Conservation (phyloP, 139 green algal species). For the Chlorella sorokiniana region DNA sequence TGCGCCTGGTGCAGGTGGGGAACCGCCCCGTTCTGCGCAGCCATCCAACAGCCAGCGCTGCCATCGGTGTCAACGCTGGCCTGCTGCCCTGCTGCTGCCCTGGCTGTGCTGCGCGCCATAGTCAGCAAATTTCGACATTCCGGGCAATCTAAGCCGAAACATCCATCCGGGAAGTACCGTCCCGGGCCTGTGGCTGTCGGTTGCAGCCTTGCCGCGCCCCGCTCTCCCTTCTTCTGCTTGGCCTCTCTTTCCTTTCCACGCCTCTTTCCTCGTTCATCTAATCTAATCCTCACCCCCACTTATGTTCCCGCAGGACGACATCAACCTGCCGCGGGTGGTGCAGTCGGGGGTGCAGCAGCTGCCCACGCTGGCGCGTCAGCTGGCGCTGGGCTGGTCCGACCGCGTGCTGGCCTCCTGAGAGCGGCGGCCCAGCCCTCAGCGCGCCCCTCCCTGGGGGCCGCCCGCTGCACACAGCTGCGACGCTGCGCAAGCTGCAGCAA, state of each 20-base stretch:
- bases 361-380: constrained; percentile 54
- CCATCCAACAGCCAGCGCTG: background rate
- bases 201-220: too few relatives aligned
- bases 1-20: constrained; percentile 57
- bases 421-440: background rate
- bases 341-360: constrained; percentile 41
- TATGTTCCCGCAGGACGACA: constrained; percentile 31
- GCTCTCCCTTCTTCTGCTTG: too few relatives aligned
- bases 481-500: too few relatives aligned
- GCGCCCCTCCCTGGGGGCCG: background rate
- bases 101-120: too few relatives aligned
- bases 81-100: too few relatives aligned
- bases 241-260: too few relatives aligned
- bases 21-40: background rate
- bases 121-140: too few relatives aligned
- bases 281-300: background rate
- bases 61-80: too few relatives aligned
- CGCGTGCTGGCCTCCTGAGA: constrained; percentile 51
- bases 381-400: constrained; percentile 64
- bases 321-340: constrained; percentile 50
- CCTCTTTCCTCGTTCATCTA: too few relatives aligned
- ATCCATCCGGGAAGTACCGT: too few relatives aligned
- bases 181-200: too few relatives aligned
- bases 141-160: too few relatives aligned
- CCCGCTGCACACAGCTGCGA: background rate